These are phyloP conservation scores for Pythium brachiatum DNA, from an alignment of 352 stramenopile species.

Conservation along the genomic window DNA sequence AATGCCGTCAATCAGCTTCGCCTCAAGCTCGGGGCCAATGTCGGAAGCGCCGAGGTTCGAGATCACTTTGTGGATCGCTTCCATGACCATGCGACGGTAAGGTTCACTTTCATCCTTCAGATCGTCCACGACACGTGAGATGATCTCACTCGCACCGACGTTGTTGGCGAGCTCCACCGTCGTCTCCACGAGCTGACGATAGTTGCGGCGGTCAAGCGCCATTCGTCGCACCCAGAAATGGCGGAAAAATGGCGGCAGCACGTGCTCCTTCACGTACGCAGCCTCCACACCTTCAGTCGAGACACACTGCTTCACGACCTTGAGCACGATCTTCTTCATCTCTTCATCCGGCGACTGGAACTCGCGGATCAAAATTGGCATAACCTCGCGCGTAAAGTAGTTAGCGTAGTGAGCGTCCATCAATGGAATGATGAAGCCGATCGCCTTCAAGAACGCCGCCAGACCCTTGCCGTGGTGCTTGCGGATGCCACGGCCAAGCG, in stretches of 20 bases:
- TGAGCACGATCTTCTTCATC: constrained; percentile 99
- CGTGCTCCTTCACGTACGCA: constrained; percentile 97
- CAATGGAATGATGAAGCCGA: constrained; percentile 99
- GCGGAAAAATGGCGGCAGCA: constrained; percentile 98
- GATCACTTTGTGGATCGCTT: constrained; percentile 98
- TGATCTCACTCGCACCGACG: constrained; percentile 98
- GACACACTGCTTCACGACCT: constrained; percentile 98
- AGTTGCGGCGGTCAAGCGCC: constrained; percentile 97
- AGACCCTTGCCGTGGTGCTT: constrained; percentile 98
- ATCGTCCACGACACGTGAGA: constrained; percentile 97
- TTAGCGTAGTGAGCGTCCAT: constrained; percentile 99
- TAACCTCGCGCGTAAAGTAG: constrained; percentile 99
- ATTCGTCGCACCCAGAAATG: constrained; percentile 99
- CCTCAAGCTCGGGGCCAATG: constrained; percentile 96
- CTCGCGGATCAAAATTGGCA: constrained; percentile 98
- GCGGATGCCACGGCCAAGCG: constrained; percentile 97
- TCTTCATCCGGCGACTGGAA: constrained; percentile 99
- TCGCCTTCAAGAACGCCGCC: constrained; percentile 98
- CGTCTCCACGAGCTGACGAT: constrained; percentile 98
- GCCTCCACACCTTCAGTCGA: constrained; percentile 98
- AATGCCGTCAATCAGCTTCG: constrained; percentile 99
- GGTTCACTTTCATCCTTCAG: constrained; percentile 99
- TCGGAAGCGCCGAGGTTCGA: constrained; percentile 96
- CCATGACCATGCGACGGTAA: constrained; percentile 99
- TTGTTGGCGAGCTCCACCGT: constrained; percentile 99